phyloP scores from a whole-genome alignment of 306 rosid genomes.

The Nissolia schottii region DNA sequence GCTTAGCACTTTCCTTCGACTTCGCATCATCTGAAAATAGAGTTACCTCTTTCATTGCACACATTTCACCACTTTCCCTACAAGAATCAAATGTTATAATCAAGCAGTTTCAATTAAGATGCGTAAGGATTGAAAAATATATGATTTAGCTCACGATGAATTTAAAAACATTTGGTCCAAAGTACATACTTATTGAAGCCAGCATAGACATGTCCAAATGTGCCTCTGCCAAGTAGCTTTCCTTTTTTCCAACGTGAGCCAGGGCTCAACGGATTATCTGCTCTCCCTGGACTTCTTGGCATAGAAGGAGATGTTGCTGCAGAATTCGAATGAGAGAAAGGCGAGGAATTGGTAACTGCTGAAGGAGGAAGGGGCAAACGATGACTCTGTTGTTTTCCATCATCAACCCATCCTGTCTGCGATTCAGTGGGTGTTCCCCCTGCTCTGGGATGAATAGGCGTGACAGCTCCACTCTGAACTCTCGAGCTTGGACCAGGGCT shows the following conservation, averaged over 20 bases:
- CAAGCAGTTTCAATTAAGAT: conserved; percentile 1
- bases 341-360: conserved; percentile 48
- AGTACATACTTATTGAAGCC: conserved; percentile 77
- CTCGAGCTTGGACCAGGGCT: conserved; percentile 81
- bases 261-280: conserved; percentile 80
- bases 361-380: conserved; percentile 91
- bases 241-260: conserved; percentile 95
- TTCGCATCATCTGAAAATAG: conserved; percentile 93
- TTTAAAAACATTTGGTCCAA: background rate
- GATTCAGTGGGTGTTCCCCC: conserved; percentile 58
- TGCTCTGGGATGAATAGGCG: conserved; percentile 87
- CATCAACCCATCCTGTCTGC: conserved; percentile 73
- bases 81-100: conserved; percentile 12
- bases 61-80: conserved; percentile 93
- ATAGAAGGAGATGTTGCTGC: conserved; percentile 91
- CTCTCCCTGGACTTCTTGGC: conserved; percentile 93
- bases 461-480: conserved; percentile 93
- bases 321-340: conserved; percentile 82
- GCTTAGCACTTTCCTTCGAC: conserved; percentile 91
- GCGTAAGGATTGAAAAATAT: background rate
- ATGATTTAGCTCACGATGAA: background rate
- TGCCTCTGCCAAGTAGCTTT: conserved; percentile 83
- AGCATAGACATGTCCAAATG: conserved; percentile 92
- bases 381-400: conserved; percentile 82
- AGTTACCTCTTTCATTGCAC: conserved; percentile 98